Conservation (phyloP, 1,284 basidiomycete genomes). For the Marasmius tenuissimus region DNA sequence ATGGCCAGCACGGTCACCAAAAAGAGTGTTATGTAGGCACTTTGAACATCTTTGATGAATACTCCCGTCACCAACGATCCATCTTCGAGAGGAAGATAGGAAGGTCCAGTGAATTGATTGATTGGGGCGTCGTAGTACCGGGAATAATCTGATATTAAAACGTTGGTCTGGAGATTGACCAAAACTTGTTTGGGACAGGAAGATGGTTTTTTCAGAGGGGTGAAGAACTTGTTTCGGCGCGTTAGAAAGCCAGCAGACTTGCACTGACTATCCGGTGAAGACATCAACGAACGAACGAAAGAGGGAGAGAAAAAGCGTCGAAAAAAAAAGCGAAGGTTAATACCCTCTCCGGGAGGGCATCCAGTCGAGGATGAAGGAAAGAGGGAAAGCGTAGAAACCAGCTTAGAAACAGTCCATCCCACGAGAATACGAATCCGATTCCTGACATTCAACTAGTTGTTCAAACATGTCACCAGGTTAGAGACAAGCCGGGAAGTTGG, state of each 20-base stretch:
- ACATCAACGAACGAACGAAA: not conserved
- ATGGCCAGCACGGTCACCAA: slow-evolving; percentile 48
- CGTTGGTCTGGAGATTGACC: slow-evolving; percentile 47
- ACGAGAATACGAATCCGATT: not conserved
- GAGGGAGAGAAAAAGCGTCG: not conserved
- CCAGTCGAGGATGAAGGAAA: not conserved
- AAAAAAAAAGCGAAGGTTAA: not conserved
- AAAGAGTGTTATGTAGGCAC: slow-evolving; percentile 46
- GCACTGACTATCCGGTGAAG: slow-evolving; percentile 26
- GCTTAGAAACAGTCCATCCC: not conserved
- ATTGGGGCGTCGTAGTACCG: slow-evolving; percentile 45
- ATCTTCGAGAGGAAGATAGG: slow-evolving; percentile 49
- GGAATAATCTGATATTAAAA: slow-evolving; percentile 50
- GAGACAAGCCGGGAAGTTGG: too few relatives aligned
- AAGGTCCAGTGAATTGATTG: slow-evolving; percentile 42
- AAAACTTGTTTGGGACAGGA: slow-evolving; percentile 41
- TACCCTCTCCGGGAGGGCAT: slow-evolving; percentile 1
- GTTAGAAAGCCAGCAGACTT: slow-evolving; percentile 20
- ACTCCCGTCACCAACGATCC: slow-evolving; percentile 59
- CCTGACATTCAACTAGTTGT: not conserved
- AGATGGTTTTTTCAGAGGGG: slow-evolving; percentile 19
- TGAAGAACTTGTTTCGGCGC: too few relatives aligned
- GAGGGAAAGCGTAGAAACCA: not conserved
- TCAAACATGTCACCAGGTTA: too few relatives aligned
- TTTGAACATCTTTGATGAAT: slow-evolving; percentile 40